Evolutionary conservation across 140 eudicot species (phyloP), one percentile per base, ranked within the genome.

Genomic region (Erigeron philadelphicus): DNA sequence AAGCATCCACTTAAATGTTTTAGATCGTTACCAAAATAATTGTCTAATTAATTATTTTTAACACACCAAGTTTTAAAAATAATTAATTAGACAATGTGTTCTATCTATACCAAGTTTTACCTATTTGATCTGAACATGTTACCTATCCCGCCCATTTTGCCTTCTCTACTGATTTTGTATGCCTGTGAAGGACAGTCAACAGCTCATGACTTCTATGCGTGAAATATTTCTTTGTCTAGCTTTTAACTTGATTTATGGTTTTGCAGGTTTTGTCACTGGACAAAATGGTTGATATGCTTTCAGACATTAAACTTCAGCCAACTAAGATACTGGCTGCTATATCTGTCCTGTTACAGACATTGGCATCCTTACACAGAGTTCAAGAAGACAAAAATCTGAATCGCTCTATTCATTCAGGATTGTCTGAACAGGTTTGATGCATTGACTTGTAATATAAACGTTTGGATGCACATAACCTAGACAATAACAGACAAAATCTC

Each of bases 391-490:
- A 74, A 81, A 47, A 68, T 70, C 70, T 44, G 18, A 23, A 64
- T 61, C 57, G 8, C 55, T 76, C 80, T 40, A 48, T 41, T 47
- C 62, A 72, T 68, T 71, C 75, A 71, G 73, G 64, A 76, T 67
- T 70, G 43, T 70, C 79, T 50, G 96, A 89, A 64, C 84, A 89
- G 98, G 98, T 93, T 78, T 49, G 13, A 48, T 47, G 68, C 75
- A 56, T 61, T 55, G 17, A 77, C 35, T 42, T 62, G 42, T 18
- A 21, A 10, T 43, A 49, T 50, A n/a, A 61, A 41, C 21, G 31
- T 69, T 72, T 68, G 68, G 70, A 61, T 53, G 44, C 19, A 45
- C 63, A 31, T 55, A 63, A 35, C 17, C 45, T 12, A 63, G 62
- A 68, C 57, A 53, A 10, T 13, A 76, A 9, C 18, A 61, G 16